Evolutionary conservation across 129 eudicot genomes (phyloP).

Genomic region (Cynara cardunculus): DNA sequence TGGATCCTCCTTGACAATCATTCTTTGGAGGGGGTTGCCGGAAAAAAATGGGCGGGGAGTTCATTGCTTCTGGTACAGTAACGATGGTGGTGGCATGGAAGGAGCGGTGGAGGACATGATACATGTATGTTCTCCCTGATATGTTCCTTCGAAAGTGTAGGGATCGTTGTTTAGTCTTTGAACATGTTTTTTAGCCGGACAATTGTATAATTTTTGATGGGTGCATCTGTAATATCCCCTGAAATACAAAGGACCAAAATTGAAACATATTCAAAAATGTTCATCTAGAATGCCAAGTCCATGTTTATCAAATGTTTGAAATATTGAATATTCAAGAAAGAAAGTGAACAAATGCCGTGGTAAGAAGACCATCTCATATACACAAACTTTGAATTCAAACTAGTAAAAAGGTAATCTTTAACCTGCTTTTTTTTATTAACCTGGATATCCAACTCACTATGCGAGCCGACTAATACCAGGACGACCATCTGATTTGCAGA

Average conservation of each 20-base stretch:
- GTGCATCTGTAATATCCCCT: slow-evolving; percentile 88
- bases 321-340: slow-evolving; percentile 31
- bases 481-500: too few relatives aligned
- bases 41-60: too few relatives aligned
- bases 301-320: slow-evolving; percentile 13
- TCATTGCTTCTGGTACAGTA: neutral
- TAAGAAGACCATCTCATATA: slow-evolving; percentile 24
- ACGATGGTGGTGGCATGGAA: slow-evolving; percentile 36
- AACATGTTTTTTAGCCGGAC: slow-evolving; percentile 92
- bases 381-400: slow-evolving; percentile 37
- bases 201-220: slow-evolving; percentile 70
- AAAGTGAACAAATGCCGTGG: slow-evolving; percentile 23
- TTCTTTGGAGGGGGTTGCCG: too few relatives aligned
- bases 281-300: slow-evolving; percentile 20
- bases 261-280: neutral
- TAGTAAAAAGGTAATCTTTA: slow-evolving; percentile 9
- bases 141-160: slow-evolving; percentile 53
- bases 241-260: slow-evolving; percentile 16
- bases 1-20: too few relatives aligned
- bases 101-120: slow-evolving; percentile 79
- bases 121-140: slow-evolving; percentile 75
- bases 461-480: too few relatives aligned
- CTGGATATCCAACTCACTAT: too few relatives aligned
- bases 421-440: too few relatives aligned
- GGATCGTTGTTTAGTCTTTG: slow-evolving; percentile 79